Percentiles rank a stretch among this genome's conserved stretches.
Evolutionary conservation across 257 asterid genomes (phyloP).

Genomic region (Petunia secreta): DNA sequence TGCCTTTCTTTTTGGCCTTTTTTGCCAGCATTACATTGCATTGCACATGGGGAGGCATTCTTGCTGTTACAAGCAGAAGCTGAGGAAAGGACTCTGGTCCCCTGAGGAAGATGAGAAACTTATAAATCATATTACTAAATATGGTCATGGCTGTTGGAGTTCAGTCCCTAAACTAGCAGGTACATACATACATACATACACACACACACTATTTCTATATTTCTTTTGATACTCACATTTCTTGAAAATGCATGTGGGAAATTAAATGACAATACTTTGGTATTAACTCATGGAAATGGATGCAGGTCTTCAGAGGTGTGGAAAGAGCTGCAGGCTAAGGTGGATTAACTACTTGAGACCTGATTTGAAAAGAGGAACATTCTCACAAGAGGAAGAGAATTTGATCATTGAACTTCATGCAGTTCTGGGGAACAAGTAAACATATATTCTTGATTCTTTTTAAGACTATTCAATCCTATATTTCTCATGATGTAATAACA

Average conservation of each 20-base stretch:
- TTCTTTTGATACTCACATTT: not conserved
- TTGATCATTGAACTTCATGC: constrained; percentile 82
- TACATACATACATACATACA: not conserved
- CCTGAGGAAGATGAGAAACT: constrained; percentile 97
- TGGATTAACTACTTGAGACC: constrained; percentile 94
- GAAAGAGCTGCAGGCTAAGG: constrained; percentile 87
- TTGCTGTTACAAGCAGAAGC: constrained; percentile 81
- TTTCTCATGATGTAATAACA: not conserved
- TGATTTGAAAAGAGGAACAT: constrained; percentile 86
- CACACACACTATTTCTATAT: not conserved
- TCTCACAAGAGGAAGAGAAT: constrained; percentile 78
- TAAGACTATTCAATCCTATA: too few relatives aligned
- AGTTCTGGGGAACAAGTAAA: constrained; percentile 83
- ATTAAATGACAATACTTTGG: not conserved
- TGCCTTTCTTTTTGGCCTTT: constrained; percentile 28
- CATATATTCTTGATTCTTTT: not conserved
- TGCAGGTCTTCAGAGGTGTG: constrained; percentile 75
- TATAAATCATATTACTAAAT: constrained; percentile 67
- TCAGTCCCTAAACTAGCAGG: constrained; percentile 95
- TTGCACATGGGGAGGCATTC: constrained; percentile 85
- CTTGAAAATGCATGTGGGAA: not conserved
- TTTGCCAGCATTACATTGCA: constrained; percentile 37
- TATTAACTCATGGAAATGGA: too few relatives aligned
- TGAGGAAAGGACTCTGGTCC: constrained; percentile 94
- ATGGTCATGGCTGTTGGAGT: constrained; percentile 96